phyloP scores from a whole-genome alignment of 2,329 filamentous ascomycete species.

The Aspergillus sp. region DNA sequence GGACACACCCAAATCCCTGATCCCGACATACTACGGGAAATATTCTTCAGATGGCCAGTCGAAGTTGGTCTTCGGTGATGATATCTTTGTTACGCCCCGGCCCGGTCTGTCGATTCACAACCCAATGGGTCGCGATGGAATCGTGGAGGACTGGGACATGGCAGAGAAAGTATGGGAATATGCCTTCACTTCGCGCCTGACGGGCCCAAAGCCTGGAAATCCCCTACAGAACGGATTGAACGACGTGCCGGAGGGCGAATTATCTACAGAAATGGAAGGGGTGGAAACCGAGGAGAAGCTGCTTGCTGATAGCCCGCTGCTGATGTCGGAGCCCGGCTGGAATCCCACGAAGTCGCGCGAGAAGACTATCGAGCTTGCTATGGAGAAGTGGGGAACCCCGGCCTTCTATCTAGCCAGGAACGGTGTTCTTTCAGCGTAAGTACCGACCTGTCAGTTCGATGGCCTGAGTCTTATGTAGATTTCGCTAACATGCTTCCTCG shows the following conservation, averaged over 20 bases:
- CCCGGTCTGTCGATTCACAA: slow-evolving; percentile 81
- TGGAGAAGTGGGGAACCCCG: slow-evolving; percentile 94
- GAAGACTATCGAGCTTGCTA: slow-evolving; percentile 92
- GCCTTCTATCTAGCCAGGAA: slow-evolving; percentile 92
- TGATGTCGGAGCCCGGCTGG: slow-evolving; percentile 95
- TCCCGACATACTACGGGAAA: slow-evolving; percentile 85
- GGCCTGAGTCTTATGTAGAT: not conserved
- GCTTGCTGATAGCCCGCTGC: slow-evolving; percentile 82
- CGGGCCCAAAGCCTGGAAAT: slow-evolving; percentile 70
- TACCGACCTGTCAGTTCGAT: slow-evolving; percentile 17
- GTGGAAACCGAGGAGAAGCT: slow-evolving; percentile 70
- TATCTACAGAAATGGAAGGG: slow-evolving; percentile 63
- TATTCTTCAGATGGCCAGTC: slow-evolving; percentile 55
- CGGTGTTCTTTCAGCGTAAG: slow-evolving; percentile 78
- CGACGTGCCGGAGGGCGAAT: slow-evolving; percentile 60
- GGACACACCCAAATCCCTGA: slow-evolving; percentile 90
- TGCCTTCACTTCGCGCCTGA: slow-evolving; percentile 83
- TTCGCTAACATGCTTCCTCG: slow-evolving; percentile 7
- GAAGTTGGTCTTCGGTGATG: slow-evolving; percentile 78
- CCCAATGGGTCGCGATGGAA: slow-evolving; percentile 84
- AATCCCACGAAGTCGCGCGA: slow-evolving; percentile 85
- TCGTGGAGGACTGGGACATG: slow-evolving; percentile 95
- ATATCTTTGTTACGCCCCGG: slow-evolving; percentile 77
- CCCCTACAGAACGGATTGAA: slow-evolving; percentile 78
- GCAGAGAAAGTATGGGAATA: slow-evolving; percentile 90